Percentiles rank a stretch among this genome's conserved stretches.
These are phyloP conservation scores for Amauroascus verrucosus DNA, from an alignment of 2,329 filamentous ascomycete species.

Conservation along the genomic window DNA sequence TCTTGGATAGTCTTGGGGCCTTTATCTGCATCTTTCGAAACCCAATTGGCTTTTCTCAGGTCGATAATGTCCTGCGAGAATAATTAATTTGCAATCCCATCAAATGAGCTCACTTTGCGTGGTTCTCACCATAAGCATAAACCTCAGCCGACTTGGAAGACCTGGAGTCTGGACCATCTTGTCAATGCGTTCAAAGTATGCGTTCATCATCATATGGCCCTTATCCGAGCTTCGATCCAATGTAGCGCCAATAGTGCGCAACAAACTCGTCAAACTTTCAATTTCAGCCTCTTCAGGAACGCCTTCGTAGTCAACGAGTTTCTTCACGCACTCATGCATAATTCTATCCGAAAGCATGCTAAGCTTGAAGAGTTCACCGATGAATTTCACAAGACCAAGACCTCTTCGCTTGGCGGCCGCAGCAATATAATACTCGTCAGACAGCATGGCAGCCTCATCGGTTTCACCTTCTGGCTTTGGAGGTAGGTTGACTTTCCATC, in stretches of 20 bases:
- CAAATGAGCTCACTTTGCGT: background rate
- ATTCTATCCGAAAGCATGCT: constrained; percentile 97
- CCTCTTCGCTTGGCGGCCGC: constrained; percentile 92
- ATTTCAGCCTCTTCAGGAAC: constrained; percentile 91
- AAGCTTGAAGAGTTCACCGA: constrained; percentile 97
- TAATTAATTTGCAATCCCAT: constrained; percentile 7
- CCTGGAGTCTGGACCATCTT: constrained; percentile 69
- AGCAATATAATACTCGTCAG: constrained; percentile 91
- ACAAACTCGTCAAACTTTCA: constrained; percentile 85
- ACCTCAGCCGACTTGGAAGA: constrained; percentile 76
- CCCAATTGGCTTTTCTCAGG: constrained; percentile 66
- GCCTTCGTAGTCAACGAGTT: constrained; percentile 89
- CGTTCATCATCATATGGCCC: constrained; percentile 76
- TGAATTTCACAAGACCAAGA: constrained; percentile 96
- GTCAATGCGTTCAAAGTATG: constrained; percentile 84
- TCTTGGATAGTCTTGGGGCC: constrained; percentile 94
- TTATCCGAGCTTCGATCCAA: constrained; percentile 68
- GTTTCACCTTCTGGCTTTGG: constrained; percentile 61
- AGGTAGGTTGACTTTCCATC: constrained; percentile 85
- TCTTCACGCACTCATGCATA: constrained; percentile 98
- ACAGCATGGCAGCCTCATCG: constrained; percentile 70
- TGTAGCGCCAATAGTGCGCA: constrained; percentile 81
- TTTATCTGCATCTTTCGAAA: constrained; percentile 81
- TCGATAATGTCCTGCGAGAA: constrained; percentile 62
- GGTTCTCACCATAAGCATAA: constrained; percentile 70